Conservation (phyloP, 805 yeast species). For the Yarrowia divulgata region DNA sequence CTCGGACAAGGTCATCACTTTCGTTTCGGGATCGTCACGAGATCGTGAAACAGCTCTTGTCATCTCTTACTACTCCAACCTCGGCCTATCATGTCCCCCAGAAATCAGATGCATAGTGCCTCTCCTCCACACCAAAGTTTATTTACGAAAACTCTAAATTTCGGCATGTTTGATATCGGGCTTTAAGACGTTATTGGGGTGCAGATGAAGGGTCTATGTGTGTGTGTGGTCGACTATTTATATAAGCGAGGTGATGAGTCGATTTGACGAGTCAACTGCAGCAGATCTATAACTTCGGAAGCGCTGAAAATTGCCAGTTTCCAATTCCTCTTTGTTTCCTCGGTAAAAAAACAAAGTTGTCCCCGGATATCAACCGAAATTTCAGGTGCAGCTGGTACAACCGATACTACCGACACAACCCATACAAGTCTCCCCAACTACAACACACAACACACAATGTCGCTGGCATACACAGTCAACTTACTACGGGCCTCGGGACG, state of each 20-base stretch:
- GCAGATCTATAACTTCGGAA: neutral
- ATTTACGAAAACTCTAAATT: neutral
- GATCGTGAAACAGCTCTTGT: too few relatives aligned
- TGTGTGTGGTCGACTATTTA: neutral
- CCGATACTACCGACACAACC: too few relatives aligned
- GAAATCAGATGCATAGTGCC: conserved; percentile 29
- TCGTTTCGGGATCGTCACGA: too few relatives aligned
- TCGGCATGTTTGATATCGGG: neutral
- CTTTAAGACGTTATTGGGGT: neutral
- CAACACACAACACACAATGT: neutral
- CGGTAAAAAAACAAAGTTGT: conserved; percentile 10
- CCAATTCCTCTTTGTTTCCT: neutral
- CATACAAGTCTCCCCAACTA: neutral
- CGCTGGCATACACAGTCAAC: conserved; percentile 36
- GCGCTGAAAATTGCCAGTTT: too few relatives aligned
- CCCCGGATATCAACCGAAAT: conserved; percentile 36
- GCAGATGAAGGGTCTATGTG: neutral
- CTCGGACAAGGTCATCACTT: too few relatives aligned
- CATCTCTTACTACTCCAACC: neutral
- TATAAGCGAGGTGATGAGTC: neutral
- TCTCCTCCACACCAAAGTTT: neutral
- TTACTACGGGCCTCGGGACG: conserved; percentile 38
- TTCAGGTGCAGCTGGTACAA: conserved; percentile 9
- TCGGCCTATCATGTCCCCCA: conserved; percentile 37
- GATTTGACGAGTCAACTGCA: neutral